Evolutionary conservation across 225 moss, liverwort and hornwort genomes (phyloP).

Genomic region (Straminergon stramineum): DNA sequence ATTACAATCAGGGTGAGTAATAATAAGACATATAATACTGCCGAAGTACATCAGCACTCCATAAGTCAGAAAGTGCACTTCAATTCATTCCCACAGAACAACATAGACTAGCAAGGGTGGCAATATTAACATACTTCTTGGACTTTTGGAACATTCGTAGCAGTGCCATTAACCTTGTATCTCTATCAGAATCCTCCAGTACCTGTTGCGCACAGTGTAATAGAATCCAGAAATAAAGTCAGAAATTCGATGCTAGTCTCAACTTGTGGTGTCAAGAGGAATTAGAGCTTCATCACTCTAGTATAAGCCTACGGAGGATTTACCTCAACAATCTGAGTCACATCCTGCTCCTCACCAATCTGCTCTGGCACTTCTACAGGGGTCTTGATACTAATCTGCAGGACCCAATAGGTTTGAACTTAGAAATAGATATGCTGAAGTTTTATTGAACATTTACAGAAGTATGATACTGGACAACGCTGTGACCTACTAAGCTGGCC

Average conservation of each 20-base stretch:
- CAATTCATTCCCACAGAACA: background rate
- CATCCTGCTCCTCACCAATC: slow-evolving; percentile 39
- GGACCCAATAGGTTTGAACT: background rate
- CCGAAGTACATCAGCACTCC: background rate
- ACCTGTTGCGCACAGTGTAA: background rate
- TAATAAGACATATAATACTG: background rate
- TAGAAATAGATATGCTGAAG: background rate
- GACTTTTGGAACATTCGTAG: slow-evolving; percentile 13
- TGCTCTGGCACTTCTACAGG: slow-evolving; percentile 27
- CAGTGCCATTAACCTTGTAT: slow-evolving; percentile 7
- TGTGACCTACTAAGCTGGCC: too few relatives aligned
- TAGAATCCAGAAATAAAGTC: background rate
- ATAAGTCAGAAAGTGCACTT: background rate
- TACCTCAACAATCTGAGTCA: slow-evolving; percentile 70
- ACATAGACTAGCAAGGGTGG: background rate
- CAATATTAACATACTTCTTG: background rate
- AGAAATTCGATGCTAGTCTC: background rate
- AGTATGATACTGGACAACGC: background rate
- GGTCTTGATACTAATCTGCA: slow-evolving; percentile 22
- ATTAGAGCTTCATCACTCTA: too few relatives aligned
- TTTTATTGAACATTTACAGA: background rate
- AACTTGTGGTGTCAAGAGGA: background rate
- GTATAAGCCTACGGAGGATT: background rate
- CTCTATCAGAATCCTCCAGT: slow-evolving; percentile 13
- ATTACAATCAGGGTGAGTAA: too few relatives aligned